A percentile compares a stretch with the other conserved stretches of the same genome.
Conservation (phyloP, 2,329 filamentous ascomycete genomes). For the Monosporascus cannonballus region DNA sequence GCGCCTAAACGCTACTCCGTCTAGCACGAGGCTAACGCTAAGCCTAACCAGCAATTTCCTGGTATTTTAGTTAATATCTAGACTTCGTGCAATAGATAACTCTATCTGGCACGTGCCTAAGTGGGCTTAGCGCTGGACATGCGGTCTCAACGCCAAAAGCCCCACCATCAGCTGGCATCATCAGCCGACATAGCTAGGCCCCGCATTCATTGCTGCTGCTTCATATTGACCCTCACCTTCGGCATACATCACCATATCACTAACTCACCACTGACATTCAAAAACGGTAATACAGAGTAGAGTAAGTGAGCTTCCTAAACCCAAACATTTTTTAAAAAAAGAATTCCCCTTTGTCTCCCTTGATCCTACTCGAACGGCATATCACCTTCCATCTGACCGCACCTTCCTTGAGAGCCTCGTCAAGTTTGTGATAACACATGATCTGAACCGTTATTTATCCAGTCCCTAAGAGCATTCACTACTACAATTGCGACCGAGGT, state of each 20-base stretch:
- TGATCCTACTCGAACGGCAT: background rate
- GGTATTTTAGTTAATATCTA: background rate
- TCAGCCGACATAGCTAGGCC: background rate
- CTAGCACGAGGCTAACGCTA: no score
- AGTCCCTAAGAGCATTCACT: background rate
- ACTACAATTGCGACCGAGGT: background rate
- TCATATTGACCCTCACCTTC: background rate
- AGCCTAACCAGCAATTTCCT: no score
- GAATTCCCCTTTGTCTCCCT: background rate
- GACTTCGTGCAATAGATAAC: background rate
- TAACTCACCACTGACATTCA: background rate
- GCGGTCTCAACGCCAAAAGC: background rate
- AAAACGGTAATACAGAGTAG: background rate
- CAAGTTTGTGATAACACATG: background rate
- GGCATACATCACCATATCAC: background rate
- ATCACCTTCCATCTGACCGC: background rate
- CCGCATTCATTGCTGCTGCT: background rate
- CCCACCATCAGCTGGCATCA: background rate
- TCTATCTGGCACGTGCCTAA: background rate
- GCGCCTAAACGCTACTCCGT: no score
- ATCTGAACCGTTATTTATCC: background rate
- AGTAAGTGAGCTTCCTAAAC: background rate
- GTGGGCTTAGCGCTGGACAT: background rate
- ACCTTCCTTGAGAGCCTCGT: background rate
- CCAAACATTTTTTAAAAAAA: background rate